phyloP scores from a whole-genome alignment of 2,329 filamentous ascomycete genomes.

The Blastomyces silverae region DNA sequence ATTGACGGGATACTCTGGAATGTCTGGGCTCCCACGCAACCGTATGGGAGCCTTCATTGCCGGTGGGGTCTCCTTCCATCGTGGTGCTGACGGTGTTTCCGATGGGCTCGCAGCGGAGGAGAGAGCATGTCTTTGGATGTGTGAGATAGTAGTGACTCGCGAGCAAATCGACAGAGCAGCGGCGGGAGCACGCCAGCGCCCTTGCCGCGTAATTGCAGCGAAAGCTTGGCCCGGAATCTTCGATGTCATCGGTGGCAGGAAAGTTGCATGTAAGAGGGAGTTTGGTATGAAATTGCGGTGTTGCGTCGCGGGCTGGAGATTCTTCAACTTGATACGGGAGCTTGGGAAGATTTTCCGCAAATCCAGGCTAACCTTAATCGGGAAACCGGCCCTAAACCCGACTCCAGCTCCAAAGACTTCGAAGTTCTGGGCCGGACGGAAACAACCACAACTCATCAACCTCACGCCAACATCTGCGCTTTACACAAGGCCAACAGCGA shows the following conservation, averaged over 20 bases:
- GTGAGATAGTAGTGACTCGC: constrained; percentile 23
- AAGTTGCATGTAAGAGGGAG: not conserved
- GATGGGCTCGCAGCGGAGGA: constrained; percentile 25
- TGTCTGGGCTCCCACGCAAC: constrained; percentile 33
- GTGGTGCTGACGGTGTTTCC: constrained; percentile 43
- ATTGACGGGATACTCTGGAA: constrained; percentile 58
- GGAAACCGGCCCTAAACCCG: constrained; percentile 10
- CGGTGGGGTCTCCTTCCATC: constrained; percentile 65
- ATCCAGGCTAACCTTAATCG: constrained; percentile 16
- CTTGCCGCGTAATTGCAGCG: constrained; percentile 21
- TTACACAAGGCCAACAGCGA: not conserved
- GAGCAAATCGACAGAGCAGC: constrained; percentile 24
- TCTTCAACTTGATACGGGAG: not conserved
- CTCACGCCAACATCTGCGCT: not conserved
- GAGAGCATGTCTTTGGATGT: constrained; percentile 24
- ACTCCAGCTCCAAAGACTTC: no score
- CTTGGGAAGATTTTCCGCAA: constrained; percentile 17
- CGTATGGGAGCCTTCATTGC: constrained; percentile 62
- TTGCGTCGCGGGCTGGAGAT: constrained; percentile 7
- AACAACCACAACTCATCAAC: not conserved
- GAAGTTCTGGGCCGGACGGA: no score
- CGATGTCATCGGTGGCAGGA: constrained; percentile 18
- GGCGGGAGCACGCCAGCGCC: constrained; percentile 25
- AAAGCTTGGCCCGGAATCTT: constrained; percentile 19
- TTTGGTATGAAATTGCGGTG: not conserved